A percentile compares a stretch with the other conserved stretches of the same genome.
phyloP scores from a whole-genome alignment of 176 grass and related monocot species.

The Thalia dealbata region DNA sequence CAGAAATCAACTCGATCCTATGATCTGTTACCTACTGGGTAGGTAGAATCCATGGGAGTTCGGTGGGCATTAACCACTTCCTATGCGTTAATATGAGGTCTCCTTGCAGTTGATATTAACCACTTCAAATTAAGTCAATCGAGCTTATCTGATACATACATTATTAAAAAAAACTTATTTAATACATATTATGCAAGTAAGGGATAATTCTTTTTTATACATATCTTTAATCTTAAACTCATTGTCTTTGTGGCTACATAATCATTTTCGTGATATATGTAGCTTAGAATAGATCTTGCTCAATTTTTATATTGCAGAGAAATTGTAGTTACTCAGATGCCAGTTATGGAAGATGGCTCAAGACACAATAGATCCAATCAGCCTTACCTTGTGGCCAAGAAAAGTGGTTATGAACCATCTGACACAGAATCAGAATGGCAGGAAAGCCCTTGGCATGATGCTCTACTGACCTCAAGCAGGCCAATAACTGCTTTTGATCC shows the following conservation, averaged over 20 bases:
- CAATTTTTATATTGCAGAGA: conserved; percentile 1
- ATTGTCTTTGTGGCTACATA: neutral
- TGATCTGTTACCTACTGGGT: too few species aligned
- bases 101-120: too few species aligned
- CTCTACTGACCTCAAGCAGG: conserved; percentile 29
- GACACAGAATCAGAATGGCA: conserved; percentile 72
- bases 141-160: neutral
- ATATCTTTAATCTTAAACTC: neutral
- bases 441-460: conserved; percentile 68
- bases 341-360: conserved; percentile 5
- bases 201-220: neutral
- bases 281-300: neutral
- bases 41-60: too few species aligned
- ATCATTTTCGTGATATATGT: neutral
- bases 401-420: conserved; percentile 67
- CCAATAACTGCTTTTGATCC: conserved; percentile 26
- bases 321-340: neutral
- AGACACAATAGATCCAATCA: conserved; percentile 9
- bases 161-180: too few species aligned
- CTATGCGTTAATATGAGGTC: too few species aligned
- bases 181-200: neutral
- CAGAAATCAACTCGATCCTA: too few species aligned
- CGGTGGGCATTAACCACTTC: too few species aligned
- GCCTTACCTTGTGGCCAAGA: neutral
- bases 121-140: too few species aligned